Conservation (phyloP, 148 eudicot genomes). For the Fagopyrum esculentum region DNA sequence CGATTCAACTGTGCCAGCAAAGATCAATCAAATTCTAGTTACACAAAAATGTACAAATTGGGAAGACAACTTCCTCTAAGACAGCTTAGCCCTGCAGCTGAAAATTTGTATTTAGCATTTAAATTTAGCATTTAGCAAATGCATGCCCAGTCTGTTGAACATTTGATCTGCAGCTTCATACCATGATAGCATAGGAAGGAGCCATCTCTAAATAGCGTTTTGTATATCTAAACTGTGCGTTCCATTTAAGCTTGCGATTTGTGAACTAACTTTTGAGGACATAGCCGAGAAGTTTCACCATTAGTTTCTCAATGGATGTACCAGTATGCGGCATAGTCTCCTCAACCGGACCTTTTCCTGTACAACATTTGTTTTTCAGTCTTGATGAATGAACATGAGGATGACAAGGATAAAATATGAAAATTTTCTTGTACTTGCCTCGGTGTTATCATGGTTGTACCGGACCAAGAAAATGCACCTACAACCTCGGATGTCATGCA, state of each 20-base stretch:
- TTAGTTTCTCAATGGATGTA: conserved; percentile 3
- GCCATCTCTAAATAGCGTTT: background rate
- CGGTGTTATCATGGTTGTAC: conserved; percentile 59
- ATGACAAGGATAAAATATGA: background rate
- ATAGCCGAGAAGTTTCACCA: background rate
- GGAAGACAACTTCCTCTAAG: background rate
- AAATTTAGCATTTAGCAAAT: background rate
- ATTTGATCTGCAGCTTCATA: background rate
- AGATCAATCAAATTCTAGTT: background rate
- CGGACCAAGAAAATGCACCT: conserved; percentile 78
- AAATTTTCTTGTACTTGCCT: conserved; percentile 34
- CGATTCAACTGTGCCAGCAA: background rate
- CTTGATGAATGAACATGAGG: background rate
- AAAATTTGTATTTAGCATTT: background rate
- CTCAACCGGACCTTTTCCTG: conserved; percentile 73
- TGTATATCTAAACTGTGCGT: too few species aligned
- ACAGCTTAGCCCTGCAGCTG: background rate
- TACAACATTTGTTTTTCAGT: background rate
- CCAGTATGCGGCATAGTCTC: conserved; percentile 52
- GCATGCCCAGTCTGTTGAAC: background rate
- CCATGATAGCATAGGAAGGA: background rate
- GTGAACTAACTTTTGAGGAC: background rate
- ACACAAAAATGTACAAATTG: conserved; percentile 3
- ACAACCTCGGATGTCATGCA: conserved; percentile 96
- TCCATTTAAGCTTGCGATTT: background rate